phyloP scores from a whole-genome alignment of 164 flowering plant genomes.

The Cinnamomum micranthum region DNA sequence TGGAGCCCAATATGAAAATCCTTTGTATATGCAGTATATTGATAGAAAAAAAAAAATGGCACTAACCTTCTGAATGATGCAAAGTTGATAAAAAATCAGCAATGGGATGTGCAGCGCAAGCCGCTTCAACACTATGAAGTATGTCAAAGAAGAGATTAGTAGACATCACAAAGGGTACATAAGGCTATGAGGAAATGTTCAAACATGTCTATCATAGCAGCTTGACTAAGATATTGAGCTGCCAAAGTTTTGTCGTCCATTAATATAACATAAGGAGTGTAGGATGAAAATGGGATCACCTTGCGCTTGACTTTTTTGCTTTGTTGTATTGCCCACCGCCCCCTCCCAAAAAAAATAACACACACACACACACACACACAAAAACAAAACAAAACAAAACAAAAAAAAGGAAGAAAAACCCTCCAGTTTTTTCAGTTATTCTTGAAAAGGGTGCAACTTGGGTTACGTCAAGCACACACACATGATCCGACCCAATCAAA shows the following conservation, averaged over 20 bases:
- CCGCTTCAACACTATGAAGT: constrained; percentile 78
- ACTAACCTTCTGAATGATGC: constrained; percentile 90
- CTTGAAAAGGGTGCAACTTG: too few species aligned
- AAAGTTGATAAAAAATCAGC: constrained; percentile 98
- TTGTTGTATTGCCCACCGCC: background rate
- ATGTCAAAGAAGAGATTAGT: background rate
- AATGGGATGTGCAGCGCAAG: constrained; percentile 93
- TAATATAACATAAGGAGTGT: background rate
- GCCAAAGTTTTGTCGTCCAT: too few species aligned
- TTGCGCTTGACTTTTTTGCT: background rate
- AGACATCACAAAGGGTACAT: background rate
- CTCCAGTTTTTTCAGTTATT: too few species aligned
- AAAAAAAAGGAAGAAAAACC: too few species aligned
- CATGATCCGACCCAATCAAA: too few species aligned
- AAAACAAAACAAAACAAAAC: too few species aligned
- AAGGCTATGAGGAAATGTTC: background rate
- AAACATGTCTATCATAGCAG: too few species aligned
- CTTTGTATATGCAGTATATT: constrained; percentile 1
- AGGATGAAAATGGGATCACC: background rate
- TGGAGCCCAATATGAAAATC: background rate
- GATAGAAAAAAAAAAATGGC: background rate
- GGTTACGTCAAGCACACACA: too few species aligned
- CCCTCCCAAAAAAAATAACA: too few species aligned
- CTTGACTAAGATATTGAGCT: too few species aligned
- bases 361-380: too few species aligned